Percentiles rank a stretch among this genome's conserved stretches.
Evolutionary conservation across 768 basidiomycete genomes (phyloP).

Genomic region (Boletus edulis): DNA sequence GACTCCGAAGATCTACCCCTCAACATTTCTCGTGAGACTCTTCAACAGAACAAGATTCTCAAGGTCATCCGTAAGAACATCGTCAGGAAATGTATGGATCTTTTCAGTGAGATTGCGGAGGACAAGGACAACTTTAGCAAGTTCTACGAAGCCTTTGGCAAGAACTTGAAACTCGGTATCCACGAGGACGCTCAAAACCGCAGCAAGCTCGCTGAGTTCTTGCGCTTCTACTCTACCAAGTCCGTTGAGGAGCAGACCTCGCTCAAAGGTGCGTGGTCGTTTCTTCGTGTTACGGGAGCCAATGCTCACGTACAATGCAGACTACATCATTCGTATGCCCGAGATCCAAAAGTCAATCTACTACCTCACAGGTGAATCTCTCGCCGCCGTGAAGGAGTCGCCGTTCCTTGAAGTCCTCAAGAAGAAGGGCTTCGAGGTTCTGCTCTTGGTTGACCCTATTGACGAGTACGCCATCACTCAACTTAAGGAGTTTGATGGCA

Average conservation of each 20-base stretch:
- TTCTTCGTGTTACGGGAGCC: background rate
- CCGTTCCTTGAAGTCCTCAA: conserved; percentile 99
- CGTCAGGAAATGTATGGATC: conserved; percentile 96
- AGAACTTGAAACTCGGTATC: conserved; percentile 99
- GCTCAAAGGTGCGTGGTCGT: conserved; percentile 70
- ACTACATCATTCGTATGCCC: conserved; percentile 99
- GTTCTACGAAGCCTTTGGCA: conserved; percentile 98
- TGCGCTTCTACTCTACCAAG: conserved; percentile 98
- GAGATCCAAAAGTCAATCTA: conserved; percentile 99
- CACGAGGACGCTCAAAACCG: conserved; percentile 99
- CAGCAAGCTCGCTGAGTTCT: conserved; percentile 98
- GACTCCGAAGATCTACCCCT: conserved; percentile 99
- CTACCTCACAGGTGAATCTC: conserved; percentile 98
- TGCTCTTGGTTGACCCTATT: conserved; percentile 97
- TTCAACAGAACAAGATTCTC: conserved; percentile 99
- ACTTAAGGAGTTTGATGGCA: conserved; percentile 98
- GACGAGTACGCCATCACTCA: conserved; percentile 99
- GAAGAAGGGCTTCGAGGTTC: conserved; percentile 99
- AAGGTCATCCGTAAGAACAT: conserved; percentile 99
- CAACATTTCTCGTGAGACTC: conserved; percentile 99
- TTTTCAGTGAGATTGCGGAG: conserved; percentile 95
- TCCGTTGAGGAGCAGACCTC: conserved; percentile 86
- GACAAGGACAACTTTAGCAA: conserved; percentile 98
- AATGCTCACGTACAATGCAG: conserved; percentile 35
- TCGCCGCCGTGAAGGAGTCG: conserved; percentile 86